These are phyloP conservation scores for Macrocybe sp. DNA, from an alignment of 1,284 basidiomycete genomes.

Conservation along the genomic window DNA sequence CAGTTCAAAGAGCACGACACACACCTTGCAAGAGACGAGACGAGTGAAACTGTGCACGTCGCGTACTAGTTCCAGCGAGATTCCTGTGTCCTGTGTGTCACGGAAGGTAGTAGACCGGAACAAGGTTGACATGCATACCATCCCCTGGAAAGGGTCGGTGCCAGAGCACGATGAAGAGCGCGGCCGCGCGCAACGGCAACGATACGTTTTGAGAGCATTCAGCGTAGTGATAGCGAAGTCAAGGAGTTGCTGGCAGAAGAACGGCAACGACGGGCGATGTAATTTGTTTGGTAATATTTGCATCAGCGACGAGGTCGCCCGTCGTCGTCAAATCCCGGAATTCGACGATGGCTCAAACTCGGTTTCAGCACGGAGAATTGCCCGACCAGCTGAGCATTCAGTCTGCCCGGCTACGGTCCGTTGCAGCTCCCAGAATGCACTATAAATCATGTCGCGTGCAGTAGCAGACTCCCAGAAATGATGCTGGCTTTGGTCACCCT, in stretches of 20 bases:
- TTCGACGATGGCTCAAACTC: conserved; percentile 11
- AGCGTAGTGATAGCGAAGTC: not conserved
- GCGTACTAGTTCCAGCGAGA: conserved; percentile 38
- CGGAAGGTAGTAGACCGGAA: conserved; percentile 1
- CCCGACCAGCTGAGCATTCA: not conserved
- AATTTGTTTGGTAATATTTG: conserved; percentile 26
- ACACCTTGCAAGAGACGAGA: conserved; percentile 64
- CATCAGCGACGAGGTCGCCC: conserved; percentile 8
- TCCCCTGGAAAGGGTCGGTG: conserved; percentile 37
- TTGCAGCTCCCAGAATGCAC: conserved; percentile 3
- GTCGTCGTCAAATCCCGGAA: conserved; percentile 13
- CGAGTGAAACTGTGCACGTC: conserved; percentile 62
- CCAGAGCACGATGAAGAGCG: conserved; percentile 33
- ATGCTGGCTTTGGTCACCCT: conserved; percentile 8
- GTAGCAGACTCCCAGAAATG: not conserved
- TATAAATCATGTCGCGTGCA: not conserved
- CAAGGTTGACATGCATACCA: conserved; percentile 38
- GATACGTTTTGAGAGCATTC: conserved; percentile 70
- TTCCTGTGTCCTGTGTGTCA: conserved; percentile 32
- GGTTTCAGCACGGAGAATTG: not conserved
- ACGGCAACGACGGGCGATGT: conserved; percentile 14
- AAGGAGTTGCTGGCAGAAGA: not conserved
- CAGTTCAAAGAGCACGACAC: conserved; percentile 14
- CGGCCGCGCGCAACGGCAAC: conserved; percentile 62
- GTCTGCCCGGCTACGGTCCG: conserved; percentile 3